Evolutionary conservation across 495 filamentous ascomycete genomes (phyloP), one percentile per base, ranked within the genome.

Genomic region (Pyronema domesticum): DNA sequence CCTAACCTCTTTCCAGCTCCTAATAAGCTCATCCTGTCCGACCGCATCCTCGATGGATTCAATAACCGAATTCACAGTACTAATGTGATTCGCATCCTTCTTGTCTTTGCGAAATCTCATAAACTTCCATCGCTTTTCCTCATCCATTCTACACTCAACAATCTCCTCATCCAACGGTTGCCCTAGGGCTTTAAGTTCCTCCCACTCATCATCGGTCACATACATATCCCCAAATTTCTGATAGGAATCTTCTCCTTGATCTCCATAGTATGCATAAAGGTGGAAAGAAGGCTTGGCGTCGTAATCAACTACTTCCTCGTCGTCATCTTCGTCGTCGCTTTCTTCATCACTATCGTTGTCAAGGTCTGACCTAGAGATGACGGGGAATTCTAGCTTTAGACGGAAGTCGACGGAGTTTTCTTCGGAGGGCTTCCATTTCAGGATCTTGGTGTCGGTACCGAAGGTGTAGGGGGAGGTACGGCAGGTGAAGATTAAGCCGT

Each of bases 401-500:
- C 81, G 75, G 66, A 95, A 95, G 65, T 98, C 91, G 56, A 98
- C 76, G 0, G 86, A 88, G 68, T 98, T 98, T 61, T 98, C 91
- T 23, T 81, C 69, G 4, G 82, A 82, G 0, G 89, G 85, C 65
- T 98, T 98, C 91, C 91, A 98, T 69, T 98, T 98, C 18, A 98
- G 73, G 57, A 64, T 65, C 15, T 65, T 54, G 14, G 57, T 35
- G 67, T 98, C 91, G 6, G 91, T 96, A 58, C 91, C 91, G 53
- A 81, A 82, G 58, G 79, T 78, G 71, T 98, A 98, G 1, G 82
- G 78, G 33, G 81, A 83, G 57, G 74, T 81, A 53, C 85, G 80
- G 66, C 89, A 94, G 36, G 91, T 95, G 71, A 98, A 98, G 64
- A 98, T 93, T 15, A 98, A 74, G 30, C 91, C 91, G 68, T 98